Evolutionary conservation across 176 grass and related monocot genomes (phyloP).

Genomic region (Ampelocalamus luodianensis): DNA sequence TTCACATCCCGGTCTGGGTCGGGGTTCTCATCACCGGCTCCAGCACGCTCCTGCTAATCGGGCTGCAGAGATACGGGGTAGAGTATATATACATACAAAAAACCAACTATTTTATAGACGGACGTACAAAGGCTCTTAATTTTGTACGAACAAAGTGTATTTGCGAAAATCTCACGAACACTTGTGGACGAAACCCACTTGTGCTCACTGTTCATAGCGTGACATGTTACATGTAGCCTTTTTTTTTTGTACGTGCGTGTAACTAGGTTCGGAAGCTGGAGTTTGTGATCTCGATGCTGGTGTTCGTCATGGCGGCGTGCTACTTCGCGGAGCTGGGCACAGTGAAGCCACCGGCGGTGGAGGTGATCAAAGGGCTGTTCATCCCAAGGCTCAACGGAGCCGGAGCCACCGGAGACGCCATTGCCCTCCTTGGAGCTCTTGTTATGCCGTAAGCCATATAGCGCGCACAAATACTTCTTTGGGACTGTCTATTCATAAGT

Average conservation of each 20-base stretch:
- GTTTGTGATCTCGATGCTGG: slow-evolving; percentile 59
- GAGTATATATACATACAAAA: too few relatives aligned
- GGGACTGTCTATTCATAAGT: too few relatives aligned
- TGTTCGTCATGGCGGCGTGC: slow-evolving; percentile 80
- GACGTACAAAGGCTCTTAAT: background rate
- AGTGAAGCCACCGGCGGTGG: slow-evolving; percentile 72
- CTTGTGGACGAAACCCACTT: too few relatives aligned
- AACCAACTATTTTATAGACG: background rate
- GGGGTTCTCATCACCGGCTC: slow-evolving; percentile 93
- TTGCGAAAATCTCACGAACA: too few relatives aligned
- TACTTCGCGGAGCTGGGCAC: slow-evolving; percentile 79
- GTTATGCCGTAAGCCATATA: slow-evolving; percentile 77
- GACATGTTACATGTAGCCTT: too few relatives aligned
- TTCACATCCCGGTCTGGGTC: slow-evolving; percentile 80
- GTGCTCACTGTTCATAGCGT: too few relatives aligned
- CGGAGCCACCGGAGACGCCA: slow-evolving; percentile 72
- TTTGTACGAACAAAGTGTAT: too few relatives aligned
- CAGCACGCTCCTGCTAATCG: slow-evolving; percentile 81
- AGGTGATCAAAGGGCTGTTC: slow-evolving; percentile 79
- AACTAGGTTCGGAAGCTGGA: slow-evolving; percentile 70
- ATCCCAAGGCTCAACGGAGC: slow-evolving; percentile 64
- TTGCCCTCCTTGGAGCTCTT: slow-evolving; percentile 83
- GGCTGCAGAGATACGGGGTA: slow-evolving; percentile 88
- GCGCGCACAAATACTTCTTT: too few relatives aligned
- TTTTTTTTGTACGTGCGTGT: too few relatives aligned